Base-by-base conservation (phyloP, 257 asterid genomes). In the Mitragyna speciosa region DNA sequence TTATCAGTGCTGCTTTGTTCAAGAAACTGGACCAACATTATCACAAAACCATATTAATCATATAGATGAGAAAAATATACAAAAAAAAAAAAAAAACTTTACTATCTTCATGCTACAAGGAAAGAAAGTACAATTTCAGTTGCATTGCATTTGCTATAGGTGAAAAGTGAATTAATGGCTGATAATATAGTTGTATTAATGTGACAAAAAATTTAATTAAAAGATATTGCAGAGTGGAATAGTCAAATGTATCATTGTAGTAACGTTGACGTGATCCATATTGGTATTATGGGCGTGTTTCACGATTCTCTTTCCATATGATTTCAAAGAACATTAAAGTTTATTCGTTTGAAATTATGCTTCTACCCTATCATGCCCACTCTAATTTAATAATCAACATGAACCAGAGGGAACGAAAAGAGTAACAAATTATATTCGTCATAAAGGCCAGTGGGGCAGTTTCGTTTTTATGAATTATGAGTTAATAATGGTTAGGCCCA, bases 1-100 rank as follows among this genome's bases (percentile, higher is more conserved):
- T 77, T 73, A 91, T 83, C 5, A 91, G 49, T 8, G 96, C 95
- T 0, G 97, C 97, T 87, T 87, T 94, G 81, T 92, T 93, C 2
- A 94, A 84, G 72, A 82, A 83, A 85, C 97, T 94, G 79, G 24
- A 47, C 45, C 4, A 9, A 11, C 80, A 68, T 31, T 3, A 77
- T 7, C 20, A 70, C 2, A 36, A 36, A 2, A 36, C 41, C 41
- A 36, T 36, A 36, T 36, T 36, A 36, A 36, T 36, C 41, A 36
- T 36, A 36, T 36, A 36, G 41, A 36, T 36, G 41, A 36, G 41
- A 36, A 36, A 36, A 36, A 36, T 36, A 36, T 4, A 36, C 41
- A 36, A 2, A 36, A 36, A 36, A 36, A 36, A 36, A 36, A 4
- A 36, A 1, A 36, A 4, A 36, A 1, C 2, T 36, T 36, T 36